These are phyloP conservation scores for Termitomyces sp. DNA, from an alignment of 768 basidiomycete species.

Conservation along the genomic window DNA sequence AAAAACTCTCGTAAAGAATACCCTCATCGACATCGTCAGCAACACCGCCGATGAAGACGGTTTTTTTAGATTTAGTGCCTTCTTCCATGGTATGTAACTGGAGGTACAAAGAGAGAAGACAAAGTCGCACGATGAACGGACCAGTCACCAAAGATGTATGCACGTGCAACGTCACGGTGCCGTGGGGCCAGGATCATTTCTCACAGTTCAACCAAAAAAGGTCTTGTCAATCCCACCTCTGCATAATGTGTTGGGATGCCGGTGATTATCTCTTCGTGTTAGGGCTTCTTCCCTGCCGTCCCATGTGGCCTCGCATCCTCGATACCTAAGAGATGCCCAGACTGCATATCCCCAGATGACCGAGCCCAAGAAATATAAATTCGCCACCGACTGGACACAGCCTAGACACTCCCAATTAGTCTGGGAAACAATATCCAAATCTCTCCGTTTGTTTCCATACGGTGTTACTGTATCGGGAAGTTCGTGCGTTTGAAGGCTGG, in stretches of 20 bases:
- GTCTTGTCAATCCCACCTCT: conserved; percentile 22
- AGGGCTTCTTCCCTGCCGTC: conserved; percentile 2
- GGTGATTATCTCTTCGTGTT: background rate
- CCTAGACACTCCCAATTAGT: conserved; percentile 16
- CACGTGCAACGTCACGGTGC: conserved; percentile 23
- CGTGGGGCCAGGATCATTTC: conserved; percentile 9
- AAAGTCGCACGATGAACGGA: conserved; percentile 39
- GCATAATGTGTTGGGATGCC: background rate
- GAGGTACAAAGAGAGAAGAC: conserved; percentile 25
- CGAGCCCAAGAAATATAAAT: background rate
- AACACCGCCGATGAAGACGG: conserved; percentile 81
- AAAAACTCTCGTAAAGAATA: conserved; percentile 73
- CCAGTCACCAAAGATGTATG: conserved; percentile 2
- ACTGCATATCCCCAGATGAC: conserved; percentile 3
- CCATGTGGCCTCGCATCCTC: conserved; percentile 7
- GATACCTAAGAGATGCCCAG: background rate
- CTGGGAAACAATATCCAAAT: conserved; percentile 29
- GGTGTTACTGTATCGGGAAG: conserved; percentile 31
- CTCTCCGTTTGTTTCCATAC: conserved; percentile 14
- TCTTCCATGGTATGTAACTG: conserved; percentile 65
- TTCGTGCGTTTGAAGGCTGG: conserved; percentile 23
- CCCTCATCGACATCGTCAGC: conserved; percentile 81
- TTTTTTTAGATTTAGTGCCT: conserved; percentile 81
- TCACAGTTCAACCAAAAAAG: conserved; percentile 16
- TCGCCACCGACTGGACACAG: background rate